A percentile compares a stretch with the other conserved stretches of the same genome.
Conservation (phyloP, 306 rosid genomes). For the Pueraria montana region DNA sequence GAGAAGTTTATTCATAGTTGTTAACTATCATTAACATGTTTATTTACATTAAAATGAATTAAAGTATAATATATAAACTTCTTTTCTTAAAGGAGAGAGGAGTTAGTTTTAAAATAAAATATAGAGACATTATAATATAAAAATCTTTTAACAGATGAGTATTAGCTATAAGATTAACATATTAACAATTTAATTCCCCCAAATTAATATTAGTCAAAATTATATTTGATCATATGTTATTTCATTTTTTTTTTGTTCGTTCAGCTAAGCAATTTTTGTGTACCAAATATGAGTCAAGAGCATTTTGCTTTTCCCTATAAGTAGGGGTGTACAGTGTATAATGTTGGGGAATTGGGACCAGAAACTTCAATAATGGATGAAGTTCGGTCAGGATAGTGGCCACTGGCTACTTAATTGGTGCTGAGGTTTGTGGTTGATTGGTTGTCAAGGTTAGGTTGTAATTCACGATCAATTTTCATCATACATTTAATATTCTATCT, state of each 20-base stretch:
- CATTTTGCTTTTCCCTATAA: not conserved
- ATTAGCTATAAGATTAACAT: not conserved
- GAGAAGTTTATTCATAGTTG: no score
- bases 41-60: not conserved
- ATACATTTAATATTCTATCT: constrained; percentile 7
- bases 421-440: constrained; percentile 31
- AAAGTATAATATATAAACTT: not conserved
- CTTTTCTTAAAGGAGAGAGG: not conserved
- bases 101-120: not conserved
- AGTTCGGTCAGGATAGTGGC: constrained; percentile 49
- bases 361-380: constrained; percentile 33
- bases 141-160: not conserved
- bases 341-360: constrained; percentile 22
- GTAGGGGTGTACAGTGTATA: not conserved
- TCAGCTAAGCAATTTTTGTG: no score
- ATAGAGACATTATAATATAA: not conserved
- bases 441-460: constrained; percentile 30
- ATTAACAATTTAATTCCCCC: not conserved
- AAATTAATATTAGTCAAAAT: not conserved
- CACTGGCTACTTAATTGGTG: constrained; percentile 14
- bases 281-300: not conserved
- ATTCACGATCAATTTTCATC: constrained; percentile 30
- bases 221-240: not conserved
- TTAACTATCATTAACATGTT: not conserved
- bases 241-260: not conserved